phyloP scores from a whole-genome alignment of 2,329 filamentous ascomycete genomes.

The Amauroascus verrucosus region DNA sequence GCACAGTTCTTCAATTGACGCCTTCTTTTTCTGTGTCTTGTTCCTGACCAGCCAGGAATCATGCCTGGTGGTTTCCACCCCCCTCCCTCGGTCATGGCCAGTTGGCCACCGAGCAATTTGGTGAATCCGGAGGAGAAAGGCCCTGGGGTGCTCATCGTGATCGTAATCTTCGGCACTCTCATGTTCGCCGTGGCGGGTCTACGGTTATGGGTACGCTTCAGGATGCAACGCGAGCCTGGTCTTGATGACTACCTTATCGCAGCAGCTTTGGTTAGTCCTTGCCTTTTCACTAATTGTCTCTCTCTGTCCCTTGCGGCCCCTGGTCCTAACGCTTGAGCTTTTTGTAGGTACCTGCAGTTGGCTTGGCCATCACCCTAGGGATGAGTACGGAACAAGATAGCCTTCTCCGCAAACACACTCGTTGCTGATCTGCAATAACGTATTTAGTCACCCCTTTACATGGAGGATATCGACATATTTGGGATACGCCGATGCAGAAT shows the following conservation, averaged over 20 bases:
- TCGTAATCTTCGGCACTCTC: background rate
- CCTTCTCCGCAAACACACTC: background rate
- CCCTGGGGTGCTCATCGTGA: background rate
- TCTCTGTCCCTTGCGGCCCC: background rate
- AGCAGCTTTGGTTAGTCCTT: background rate
- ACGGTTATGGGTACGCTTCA: slow-evolving; percentile 7
- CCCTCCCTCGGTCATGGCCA: slow-evolving; percentile 1
- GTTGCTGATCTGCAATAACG: background rate
- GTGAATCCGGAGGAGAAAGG: slow-evolving; percentile 3
- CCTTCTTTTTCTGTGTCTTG: background rate
- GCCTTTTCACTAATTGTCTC: too few species aligned
- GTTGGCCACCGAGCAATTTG: slow-evolving; percentile 3
- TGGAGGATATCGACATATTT: slow-evolving; percentile 9
- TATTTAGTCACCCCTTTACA: slow-evolving; percentile 5
- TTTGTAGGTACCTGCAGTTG: slow-evolving; percentile 3
- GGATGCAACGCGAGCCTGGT: slow-evolving; percentile 3
- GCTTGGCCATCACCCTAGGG: background rate
- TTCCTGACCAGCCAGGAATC: background rate
- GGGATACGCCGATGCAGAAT: slow-evolving; percentile 3
- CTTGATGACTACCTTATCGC: slow-evolving; percentile 9
- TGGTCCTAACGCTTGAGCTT: background rate
- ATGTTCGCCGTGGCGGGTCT: background rate
- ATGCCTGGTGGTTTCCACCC: slow-evolving; percentile 9
- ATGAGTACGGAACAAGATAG: background rate
- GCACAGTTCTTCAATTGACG: background rate